Conservation (phyloP, 208 protist species). For the Crithidia fasciculata region DNA sequence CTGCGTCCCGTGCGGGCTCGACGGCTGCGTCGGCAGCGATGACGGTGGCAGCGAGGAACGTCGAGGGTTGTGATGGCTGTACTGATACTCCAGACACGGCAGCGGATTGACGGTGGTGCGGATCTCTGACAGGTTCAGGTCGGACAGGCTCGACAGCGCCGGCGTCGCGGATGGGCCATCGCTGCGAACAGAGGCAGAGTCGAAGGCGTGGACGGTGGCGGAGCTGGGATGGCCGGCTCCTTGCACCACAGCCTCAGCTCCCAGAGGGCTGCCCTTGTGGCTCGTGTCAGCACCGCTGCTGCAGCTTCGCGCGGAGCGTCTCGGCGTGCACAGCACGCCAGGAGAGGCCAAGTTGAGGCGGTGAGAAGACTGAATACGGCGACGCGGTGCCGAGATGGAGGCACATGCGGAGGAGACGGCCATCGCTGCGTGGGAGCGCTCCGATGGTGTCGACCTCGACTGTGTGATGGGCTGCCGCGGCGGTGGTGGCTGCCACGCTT, state of each 20-base stretch:
- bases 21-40: constrained; percentile 5
- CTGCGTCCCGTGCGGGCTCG: neutral
- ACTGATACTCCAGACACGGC: neutral
- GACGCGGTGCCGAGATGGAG: no score
- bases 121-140: neutral
- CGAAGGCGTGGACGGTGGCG: constrained; percentile 1
- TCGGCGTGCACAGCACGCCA: neutral
- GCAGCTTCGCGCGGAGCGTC: neutral
- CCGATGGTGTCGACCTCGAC: neutral
- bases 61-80: no score
- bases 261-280: neutral
- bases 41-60: constrained; percentile 2
- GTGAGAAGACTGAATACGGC: neutral
- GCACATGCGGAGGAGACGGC: neutral
- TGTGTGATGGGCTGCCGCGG: neutral
- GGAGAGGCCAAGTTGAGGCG: neutral
- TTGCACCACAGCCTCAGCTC: neutral
- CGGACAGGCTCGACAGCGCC: neutral
- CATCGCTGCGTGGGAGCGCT: neutral
- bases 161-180: neutral
- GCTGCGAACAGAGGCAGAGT: neutral
- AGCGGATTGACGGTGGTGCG: neutral
- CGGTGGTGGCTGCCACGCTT: neutral
- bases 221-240: neutral
- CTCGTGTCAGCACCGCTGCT: neutral